Conservation (phyloP, 768 basidiomycete species). For the Coprinellus aureogranulatus region DNA sequence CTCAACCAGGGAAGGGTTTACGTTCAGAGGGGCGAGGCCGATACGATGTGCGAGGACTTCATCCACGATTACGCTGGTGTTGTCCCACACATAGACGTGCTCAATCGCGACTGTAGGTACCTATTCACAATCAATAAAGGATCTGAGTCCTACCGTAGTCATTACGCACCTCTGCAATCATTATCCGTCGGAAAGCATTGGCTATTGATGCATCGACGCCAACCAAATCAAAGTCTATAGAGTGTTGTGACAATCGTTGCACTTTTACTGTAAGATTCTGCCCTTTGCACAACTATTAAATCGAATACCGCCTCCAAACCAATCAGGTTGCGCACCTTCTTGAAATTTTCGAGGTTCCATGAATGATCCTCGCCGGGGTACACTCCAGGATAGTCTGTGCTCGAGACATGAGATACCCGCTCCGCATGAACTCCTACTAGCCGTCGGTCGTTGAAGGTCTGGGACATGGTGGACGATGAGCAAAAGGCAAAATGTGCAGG, state of each 20-base stretch:
- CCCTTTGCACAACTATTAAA: conserved; percentile 30
- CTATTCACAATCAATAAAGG: conserved; percentile 34
- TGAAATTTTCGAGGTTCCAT: conserved; percentile 77
- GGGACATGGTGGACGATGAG: background rate
- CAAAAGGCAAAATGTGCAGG: background rate
- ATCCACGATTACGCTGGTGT: conserved; percentile 90
- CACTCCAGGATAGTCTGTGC: conserved; percentile 88
- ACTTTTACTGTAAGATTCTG: conserved; percentile 75
- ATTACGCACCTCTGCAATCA: conserved; percentile 83
- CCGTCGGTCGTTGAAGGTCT: conserved; percentile 33
- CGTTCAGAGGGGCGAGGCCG: conserved; percentile 84
- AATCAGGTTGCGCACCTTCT: conserved; percentile 52
- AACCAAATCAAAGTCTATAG: conserved; percentile 91
- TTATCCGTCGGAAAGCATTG: conserved; percentile 87
- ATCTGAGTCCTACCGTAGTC: background rate
- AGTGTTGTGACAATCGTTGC: conserved; percentile 74
- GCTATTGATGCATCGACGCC: conserved; percentile 96
- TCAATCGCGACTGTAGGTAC: conserved; percentile 92
- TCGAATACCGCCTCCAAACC: conserved; percentile 9
- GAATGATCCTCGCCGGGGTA: conserved; percentile 80
- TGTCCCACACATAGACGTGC: conserved; percentile 89
- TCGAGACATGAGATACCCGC: conserved; percentile 76
- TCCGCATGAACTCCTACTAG: conserved; percentile 72
- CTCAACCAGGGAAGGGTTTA: conserved; percentile 77
- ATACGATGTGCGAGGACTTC: conserved; percentile 92